Conservation (phyloP, 768 basidiomycete genomes). For the Boletus rex-veris region DNA sequence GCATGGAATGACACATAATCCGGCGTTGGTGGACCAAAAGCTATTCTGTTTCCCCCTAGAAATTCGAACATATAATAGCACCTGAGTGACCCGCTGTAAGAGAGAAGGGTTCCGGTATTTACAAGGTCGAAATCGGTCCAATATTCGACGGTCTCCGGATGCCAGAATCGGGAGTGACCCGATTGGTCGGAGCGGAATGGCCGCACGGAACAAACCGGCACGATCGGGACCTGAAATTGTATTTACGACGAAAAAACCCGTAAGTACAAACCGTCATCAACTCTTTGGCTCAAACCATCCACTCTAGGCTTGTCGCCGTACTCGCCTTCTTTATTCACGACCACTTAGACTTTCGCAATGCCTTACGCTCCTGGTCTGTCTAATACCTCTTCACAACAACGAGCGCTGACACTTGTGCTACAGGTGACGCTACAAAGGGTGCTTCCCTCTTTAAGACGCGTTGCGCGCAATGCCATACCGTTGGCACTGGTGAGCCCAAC, state of each 20-base stretch:
- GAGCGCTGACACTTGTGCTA: not conserved
- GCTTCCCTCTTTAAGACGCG: slow-evolving; percentile 96
- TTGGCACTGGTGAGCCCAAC: slow-evolving; percentile 70
- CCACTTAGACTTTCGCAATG: slow-evolving; percentile 30
- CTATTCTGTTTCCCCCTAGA: no score
- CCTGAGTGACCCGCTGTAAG: no score
- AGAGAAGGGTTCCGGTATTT: no score
- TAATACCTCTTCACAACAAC: not conserved
- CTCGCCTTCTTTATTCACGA: slow-evolving; percentile 1
- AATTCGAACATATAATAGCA: no score
- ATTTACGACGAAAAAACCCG: slow-evolving; percentile 13
- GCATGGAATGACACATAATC: no score
- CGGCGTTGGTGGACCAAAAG: no score
- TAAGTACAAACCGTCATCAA: not conserved
- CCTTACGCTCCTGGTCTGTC: slow-evolving; percentile 42
- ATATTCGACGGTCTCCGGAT: no score
- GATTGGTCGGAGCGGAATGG: slow-evolving; percentile 20
- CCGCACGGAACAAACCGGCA: slow-evolving; percentile 28
- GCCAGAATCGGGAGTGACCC: slow-evolving; percentile 2
- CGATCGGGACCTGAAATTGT: slow-evolving; percentile 23
- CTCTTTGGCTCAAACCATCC: not conserved
- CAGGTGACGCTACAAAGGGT: slow-evolving; percentile 87
- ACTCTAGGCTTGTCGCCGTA: slow-evolving; percentile 3
- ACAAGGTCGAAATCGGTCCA: no score
- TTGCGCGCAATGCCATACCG: slow-evolving; percentile 91